phyloP scores from a whole-genome alignment of 768 basidiomycete genomes.

The Auriculariales sp. region DNA sequence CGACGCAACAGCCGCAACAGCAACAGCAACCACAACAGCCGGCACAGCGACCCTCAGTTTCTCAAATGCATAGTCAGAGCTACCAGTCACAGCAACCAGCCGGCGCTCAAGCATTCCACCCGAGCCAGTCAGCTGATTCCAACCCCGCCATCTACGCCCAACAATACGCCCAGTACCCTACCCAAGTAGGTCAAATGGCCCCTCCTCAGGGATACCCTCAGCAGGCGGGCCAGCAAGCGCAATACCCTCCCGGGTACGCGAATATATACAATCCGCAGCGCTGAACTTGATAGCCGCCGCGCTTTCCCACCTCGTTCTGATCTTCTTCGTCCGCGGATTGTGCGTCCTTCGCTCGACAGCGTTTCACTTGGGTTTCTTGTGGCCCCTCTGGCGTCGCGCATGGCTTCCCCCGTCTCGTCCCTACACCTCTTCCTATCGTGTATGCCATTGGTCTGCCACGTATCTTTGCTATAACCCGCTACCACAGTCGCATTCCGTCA shows the following conservation, averaged over 20 bases:
- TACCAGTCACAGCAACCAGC: neutral
- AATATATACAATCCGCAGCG: neutral
- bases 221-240: neutral
- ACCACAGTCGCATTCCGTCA: too few relatives aligned
- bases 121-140: neutral
- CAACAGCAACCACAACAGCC: conserved; percentile 21
- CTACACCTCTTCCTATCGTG: too few relatives aligned
- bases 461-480: too few relatives aligned
- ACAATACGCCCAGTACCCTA: neutral
- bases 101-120: neutral
- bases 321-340: too few relatives aligned
- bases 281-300: too few relatives aligned
- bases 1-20: conserved; percentile 28
- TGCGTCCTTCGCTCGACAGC: too few relatives aligned
- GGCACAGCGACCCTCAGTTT: conserved; percentile 1
- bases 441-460: too few relatives aligned
- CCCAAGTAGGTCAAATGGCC: neutral
- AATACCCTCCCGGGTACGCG: neutral
- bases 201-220: neutral
- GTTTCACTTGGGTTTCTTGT: too few relatives aligned
- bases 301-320: too few relatives aligned
- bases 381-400: too few relatives aligned
- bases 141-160: neutral
- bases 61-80: neutral
- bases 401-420: too few relatives aligned